These are phyloP conservation scores for Chytriomyces hyalinus DNA, from an alignment of 192 early-diverging fungal genomes.

Conservation along the genomic window DNA sequence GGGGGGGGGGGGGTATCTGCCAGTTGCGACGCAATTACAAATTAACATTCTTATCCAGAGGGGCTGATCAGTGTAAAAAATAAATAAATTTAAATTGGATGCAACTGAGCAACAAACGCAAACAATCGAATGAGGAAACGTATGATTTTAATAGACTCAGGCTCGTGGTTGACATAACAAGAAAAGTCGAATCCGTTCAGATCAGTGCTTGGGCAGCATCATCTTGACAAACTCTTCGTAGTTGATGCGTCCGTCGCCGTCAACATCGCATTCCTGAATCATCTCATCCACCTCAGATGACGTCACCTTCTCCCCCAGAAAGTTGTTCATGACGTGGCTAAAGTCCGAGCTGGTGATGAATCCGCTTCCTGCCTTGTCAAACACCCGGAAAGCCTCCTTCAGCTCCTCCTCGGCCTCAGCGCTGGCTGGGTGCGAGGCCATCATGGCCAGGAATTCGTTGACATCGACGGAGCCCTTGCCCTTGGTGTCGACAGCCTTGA, in stretches of 20 bases:
- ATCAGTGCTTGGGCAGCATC: slow-evolving; percentile 34
- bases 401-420: slow-evolving; percentile 88
- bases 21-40: too few relatives aligned
- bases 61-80: too few relatives aligned
- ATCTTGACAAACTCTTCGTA: slow-evolving; percentile 88
- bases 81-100: too few relatives aligned
- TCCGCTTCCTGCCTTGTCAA: slow-evolving; percentile 93
- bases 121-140: too few relatives aligned
- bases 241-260: slow-evolving; percentile 75
- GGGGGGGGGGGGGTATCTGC: too few relatives aligned
- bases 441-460: slow-evolving; percentile 87
- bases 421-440: slow-evolving; percentile 75
- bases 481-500: slow-evolving; percentile 91
- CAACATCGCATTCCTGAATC: slow-evolving; percentile 68
- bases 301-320: slow-evolving; percentile 74
- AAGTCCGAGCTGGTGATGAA: slow-evolving; percentile 88
- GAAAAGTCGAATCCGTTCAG: too few relatives aligned
- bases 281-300: slow-evolving; percentile 77
- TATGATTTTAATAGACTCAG: too few relatives aligned
- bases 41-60: too few relatives aligned
- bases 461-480: slow-evolving; percentile 95
- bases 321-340: slow-evolving; percentile 80
- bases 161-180: too few relatives aligned
- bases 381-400: slow-evolving; percentile 92
- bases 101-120: too few relatives aligned